Conservation (phyloP, 176 grass and related monocot genomes). For the Calamus simplicifolius region DNA sequence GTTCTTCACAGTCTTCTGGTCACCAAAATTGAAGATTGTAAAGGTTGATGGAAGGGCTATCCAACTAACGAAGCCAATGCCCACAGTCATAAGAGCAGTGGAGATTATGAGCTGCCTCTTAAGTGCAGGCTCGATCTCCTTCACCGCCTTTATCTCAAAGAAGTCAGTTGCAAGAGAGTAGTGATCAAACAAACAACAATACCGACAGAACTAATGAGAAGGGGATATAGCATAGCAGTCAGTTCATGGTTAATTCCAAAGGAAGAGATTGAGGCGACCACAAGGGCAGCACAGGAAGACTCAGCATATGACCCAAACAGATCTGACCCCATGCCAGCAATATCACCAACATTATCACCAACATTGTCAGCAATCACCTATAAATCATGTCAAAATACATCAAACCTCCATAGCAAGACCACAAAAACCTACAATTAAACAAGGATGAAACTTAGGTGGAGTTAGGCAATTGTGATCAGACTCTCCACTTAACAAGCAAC, state of each 20-base stretch:
- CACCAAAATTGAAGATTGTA: slow-evolving; percentile 19
- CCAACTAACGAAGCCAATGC: slow-evolving; percentile 14
- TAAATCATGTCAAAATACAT: neutral
- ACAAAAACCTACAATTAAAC: too few relatives aligned
- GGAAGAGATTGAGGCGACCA: slow-evolving; percentile 17
- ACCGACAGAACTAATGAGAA: slow-evolving; percentile 19
- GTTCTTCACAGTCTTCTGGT: slow-evolving; percentile 15
- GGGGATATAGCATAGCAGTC: slow-evolving; percentile 14
- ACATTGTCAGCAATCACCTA: slow-evolving; percentile 67
- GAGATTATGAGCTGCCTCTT: slow-evolving; percentile 15
- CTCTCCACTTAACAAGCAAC: too few relatives aligned
- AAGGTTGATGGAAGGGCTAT: slow-evolving; percentile 7
- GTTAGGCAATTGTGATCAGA: too few relatives aligned
- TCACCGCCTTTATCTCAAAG: slow-evolving; percentile 15
- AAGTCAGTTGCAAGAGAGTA: slow-evolving; percentile 20
- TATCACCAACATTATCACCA: slow-evolving; percentile 64
- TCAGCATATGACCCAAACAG: slow-evolving; percentile 36
- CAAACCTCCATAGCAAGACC: too few relatives aligned
- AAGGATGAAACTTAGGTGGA: too few relatives aligned
- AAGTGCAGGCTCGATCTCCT: slow-evolving; percentile 15
- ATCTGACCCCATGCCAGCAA: slow-evolving; percentile 61
- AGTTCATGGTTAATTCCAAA: slow-evolving; percentile 13
- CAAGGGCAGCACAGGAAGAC: slow-evolving; percentile 17
- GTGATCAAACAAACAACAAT: slow-evolving; percentile 23
- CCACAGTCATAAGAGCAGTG: slow-evolving; percentile 21